Base-by-base conservation (phyloP, 2,329 filamentous ascomycete species). In the Helicocarpus griseus region DNA sequence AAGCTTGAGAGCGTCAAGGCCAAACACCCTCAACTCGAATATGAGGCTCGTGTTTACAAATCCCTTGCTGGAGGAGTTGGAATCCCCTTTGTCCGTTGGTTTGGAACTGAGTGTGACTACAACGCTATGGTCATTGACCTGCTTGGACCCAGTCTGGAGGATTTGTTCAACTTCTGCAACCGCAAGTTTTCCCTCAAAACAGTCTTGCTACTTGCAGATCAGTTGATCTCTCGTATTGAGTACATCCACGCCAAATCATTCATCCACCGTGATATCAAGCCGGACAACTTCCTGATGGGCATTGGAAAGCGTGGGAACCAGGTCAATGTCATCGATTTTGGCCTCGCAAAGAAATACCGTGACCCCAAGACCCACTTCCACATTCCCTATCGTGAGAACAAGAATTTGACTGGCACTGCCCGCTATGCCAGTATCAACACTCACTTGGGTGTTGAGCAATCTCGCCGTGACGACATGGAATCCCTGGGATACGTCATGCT, bases 161-260 rank as follows among this genome's bases (percentile, higher is more conserved):
- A 98, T 69, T 81, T 98, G 31, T 98, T 98, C 87, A 97, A 98
- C 82, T 97, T 97, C 73, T 98, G 93, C 83, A 97, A 97, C 83
- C 87, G 93, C 72, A 97, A 97, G 72, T 98, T 97, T 78, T 96
- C 93, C 11, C 77, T 98, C 61, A 98, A 98, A 85, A 98, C 93
- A 1, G 93, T 98, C 26, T 80, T 98, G 40, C 82, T 98, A 24
- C 82, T 98, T 47, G 93, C 93, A 67, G 93, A 98, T 65, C 93
- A 98, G 77, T 85, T 96, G 71, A 97, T 98, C 70, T 97, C 91
- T 59, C 90, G 93, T 64, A 96, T 98, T 72, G 93, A 98, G 75
- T 97, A 97, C 77, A 98, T 98, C 64, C 93, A 98, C 72, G 93
- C 93, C 77, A 97, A 97, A 76, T 96, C 89, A 7, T 97, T 98